Percentiles rank a stretch among this genome's conserved stretches.
phyloP scores from a whole-genome alignment of 306 rosid genomes.

The Carpinus viminea region DNA sequence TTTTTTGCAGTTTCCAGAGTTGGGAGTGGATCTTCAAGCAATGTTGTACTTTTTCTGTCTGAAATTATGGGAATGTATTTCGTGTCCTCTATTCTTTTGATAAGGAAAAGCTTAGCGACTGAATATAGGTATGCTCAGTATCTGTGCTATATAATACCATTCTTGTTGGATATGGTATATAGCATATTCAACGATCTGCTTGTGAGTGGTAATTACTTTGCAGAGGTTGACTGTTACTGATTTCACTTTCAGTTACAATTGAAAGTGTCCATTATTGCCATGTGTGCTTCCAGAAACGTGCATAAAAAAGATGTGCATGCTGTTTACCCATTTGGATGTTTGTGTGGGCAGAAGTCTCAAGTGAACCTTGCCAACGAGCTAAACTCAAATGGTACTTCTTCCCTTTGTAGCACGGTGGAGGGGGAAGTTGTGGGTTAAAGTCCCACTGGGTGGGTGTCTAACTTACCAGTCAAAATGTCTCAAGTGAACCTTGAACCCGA shows the following conservation, averaged over 20 bases:
- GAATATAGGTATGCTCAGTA: constrained; percentile 74
- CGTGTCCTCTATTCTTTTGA: constrained; percentile 89
- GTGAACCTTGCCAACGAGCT: too few relatives aligned
- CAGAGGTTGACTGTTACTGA: background rate
- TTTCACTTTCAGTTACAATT: too few relatives aligned
- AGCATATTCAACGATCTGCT: background rate
- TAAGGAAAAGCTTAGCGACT: constrained; percentile 96
- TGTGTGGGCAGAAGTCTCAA: background rate
- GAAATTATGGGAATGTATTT: constrained; percentile 99
- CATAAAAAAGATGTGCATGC: background rate
- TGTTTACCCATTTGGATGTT: background rate
- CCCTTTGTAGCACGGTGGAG: too few relatives aligned
- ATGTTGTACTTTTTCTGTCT: constrained; percentile 87
- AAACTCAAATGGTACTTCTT: too few relatives aligned
- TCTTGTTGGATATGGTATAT: background rate
- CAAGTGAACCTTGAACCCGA: constrained; percentile 3
- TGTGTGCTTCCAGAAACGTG: background rate
- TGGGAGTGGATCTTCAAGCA: constrained; percentile 99
- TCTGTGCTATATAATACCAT: background rate
- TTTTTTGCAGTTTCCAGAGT: constrained; percentile 97
- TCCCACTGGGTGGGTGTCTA: too few relatives aligned
- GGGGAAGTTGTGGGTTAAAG: too few relatives aligned
- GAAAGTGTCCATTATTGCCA: background rate
- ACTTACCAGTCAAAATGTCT: background rate
- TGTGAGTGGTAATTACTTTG: background rate